Evolutionary conservation across 2,329 filamentous ascomycete genomes (phyloP), one percentile per base, ranked within the genome.

Genomic region (Scedosporium aurantiacum): DNA sequence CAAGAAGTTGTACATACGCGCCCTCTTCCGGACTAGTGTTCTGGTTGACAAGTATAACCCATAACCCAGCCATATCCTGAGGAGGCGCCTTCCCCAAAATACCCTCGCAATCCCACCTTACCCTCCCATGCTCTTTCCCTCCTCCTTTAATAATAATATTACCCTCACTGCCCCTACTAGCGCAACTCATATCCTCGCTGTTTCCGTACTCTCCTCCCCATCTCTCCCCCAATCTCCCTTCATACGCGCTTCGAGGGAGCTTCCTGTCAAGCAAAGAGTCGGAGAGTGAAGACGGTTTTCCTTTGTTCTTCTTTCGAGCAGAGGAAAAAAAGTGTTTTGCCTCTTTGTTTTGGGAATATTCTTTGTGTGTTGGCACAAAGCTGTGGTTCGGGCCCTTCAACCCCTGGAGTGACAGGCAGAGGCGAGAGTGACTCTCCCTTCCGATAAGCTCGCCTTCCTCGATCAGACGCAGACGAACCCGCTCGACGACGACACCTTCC

Each of bases 71-170:
- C 23, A 54, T 54, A 54, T 54, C 50, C 50, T 18, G 18, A 54
- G 50, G 50, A 28, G 23, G 50, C 18, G 50, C 23, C 18, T 27
- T 23, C 50, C 50, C 50, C 50, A 54, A 54, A 54, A 54, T 54
- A 54, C 18, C 50, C 50, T 54, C 50, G 50, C 18, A 25, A 54
- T 54, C 50, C 50, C 23, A 54, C 50, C 50, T 23, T 54, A 54
- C 50, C n/a, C 50, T 54, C 50, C 50, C 50, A 23, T 54, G 50
- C 23, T 54, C 50, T 23, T 54, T 54, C 50, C 18, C 50, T 54
- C 50, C 50, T 54, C 50, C 50, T 54, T 54, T 54, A 54, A 54
- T 54, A 54, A 54, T 54, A 54, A 54, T 54, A 54, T 27, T 28
- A 54, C 50, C 50, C 50, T 54, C 50, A 54, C 50, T 54, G 27